Evolutionary conservation across 2,329 filamentous ascomycete genomes (phyloP).

Genomic region (Ophiocordyceps robertsii): DNA sequence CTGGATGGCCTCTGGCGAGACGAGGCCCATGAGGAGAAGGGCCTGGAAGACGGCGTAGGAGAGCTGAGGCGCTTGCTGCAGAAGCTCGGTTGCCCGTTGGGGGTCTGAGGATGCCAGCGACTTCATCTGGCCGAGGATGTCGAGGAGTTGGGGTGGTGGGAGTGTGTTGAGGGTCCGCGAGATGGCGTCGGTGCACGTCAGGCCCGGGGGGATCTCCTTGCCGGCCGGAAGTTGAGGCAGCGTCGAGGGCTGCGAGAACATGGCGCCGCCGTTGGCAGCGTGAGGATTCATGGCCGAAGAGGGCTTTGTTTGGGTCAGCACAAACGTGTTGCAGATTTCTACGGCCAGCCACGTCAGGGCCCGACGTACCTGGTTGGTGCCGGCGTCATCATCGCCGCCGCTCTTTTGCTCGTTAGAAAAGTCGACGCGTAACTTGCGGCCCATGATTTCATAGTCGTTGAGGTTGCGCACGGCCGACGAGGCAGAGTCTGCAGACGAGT

Average conservation of each 20-base stretch:
- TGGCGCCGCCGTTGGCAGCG: conserved; percentile 19
- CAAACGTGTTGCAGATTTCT: no score
- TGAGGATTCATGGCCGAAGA: conserved; percentile 11
- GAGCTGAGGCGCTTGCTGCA: conserved; percentile 81
- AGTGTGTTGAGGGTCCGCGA: conserved; percentile 80
- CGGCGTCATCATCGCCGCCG: conserved; percentile 47
- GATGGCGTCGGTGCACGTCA: conserved; percentile 81
- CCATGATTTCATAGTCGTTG: conserved; percentile 92
- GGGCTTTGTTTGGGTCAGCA: conserved; percentile 2
- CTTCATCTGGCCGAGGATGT: conserved; percentile 92
- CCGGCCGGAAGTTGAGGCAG: conserved; percentile 76
- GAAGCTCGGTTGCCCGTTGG: conserved; percentile 68
- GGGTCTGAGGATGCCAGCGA: conserved; percentile 72
- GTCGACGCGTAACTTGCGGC: conserved; percentile 84
- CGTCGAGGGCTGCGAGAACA: conserved; percentile 26
- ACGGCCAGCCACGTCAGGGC: neutral
- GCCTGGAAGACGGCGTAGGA: conserved; percentile 93
- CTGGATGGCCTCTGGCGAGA: conserved; percentile 71
- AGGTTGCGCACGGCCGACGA: conserved; percentile 90
- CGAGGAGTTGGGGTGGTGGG: conserved; percentile 77
- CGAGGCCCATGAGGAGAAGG: conserved; percentile 80
- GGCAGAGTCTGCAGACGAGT: conserved; percentile 46
- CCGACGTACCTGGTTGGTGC: conserved; percentile 11
- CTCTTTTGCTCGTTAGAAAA: conserved; percentile 86
- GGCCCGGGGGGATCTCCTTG: conserved; percentile 67